Evolutionary conservation across 768 basidiomycete genomes (phyloP).

Genomic region (Butyriboletus loyo): DNA sequence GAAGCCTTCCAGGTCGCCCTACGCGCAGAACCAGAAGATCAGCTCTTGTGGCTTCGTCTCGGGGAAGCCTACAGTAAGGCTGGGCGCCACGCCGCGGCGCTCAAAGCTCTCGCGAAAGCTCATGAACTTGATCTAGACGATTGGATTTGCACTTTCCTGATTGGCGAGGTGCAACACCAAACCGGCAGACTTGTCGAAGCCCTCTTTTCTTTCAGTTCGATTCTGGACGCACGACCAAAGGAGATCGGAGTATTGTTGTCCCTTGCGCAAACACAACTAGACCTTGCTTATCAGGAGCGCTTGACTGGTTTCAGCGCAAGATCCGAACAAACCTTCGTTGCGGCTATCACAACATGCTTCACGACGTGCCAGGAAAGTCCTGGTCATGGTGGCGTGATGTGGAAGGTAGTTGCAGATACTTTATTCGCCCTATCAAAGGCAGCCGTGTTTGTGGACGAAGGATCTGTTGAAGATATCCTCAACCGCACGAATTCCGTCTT

Average conservation of each 20-base stretch:
- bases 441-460: conserved; percentile 47
- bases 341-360: conserved; percentile 53
- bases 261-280: conserved; percentile 68
- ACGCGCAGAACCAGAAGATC: conserved; percentile 73
- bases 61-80: conserved; percentile 90
- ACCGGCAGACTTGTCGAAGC: conserved; percentile 76
- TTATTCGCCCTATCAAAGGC: conserved; percentile 60
- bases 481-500: conserved; percentile 37
- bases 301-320: conserved; percentile 69
- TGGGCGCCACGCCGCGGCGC: conserved; percentile 83
- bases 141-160: conserved; percentile 82
- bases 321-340: conserved; percentile 68
- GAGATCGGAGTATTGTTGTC: conserved; percentile 74
- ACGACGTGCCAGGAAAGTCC: conserved; percentile 46
- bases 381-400: conserved; percentile 68
- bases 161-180: conserved; percentile 80
- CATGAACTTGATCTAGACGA: conserved; percentile 69
- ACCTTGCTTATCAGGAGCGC: conserved; percentile 64
- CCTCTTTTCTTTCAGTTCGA: conserved; percentile 56
- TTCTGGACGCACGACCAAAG: conserved; percentile 52
- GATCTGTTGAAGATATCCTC: conserved; percentile 35
- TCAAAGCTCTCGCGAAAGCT: conserved; percentile 81
- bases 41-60: conserved; percentile 82
- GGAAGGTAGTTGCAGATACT: conserved; percentile 84
- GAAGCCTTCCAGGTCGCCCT: conserved; percentile 85